Base-by-base conservation (phyloP, 495 filamentous ascomycete species). In the Platismatia glauca region DNA sequence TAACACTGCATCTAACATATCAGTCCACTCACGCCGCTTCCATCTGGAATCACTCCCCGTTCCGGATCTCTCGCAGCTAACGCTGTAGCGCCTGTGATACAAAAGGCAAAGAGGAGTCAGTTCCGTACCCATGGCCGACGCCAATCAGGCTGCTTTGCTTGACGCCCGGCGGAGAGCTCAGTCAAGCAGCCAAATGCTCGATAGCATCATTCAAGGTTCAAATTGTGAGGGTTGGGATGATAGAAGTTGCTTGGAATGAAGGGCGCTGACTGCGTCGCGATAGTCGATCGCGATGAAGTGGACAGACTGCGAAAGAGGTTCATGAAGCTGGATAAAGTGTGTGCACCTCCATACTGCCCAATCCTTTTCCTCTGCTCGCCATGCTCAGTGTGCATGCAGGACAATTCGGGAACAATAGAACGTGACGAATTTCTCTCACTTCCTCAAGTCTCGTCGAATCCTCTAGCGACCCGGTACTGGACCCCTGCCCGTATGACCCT, bases 321-420 rank as follows among this genome's bases (percentile, higher is more conserved):
- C 71, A 97, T 97, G 93, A 99, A 99, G 74, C 81, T 98, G 52
- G 94, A 98, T 74, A 98, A 96, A 84, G 93, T 93, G 71, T 59
- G 77, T 63, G 57, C 53, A 16, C 44, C 9, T 38, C 50, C 29
- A 53, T 50, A 18, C 34, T 11, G 8, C 16, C 20, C 24, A 29
- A 3, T 13, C 48, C 35, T 29, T 29, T 37, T 13, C 48, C 35
- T 29, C 33, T 37, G 20, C 11, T 37, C 8, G 22, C 16, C 31
- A 56, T 60, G 64, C 39, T 64, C 43, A 63, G 33, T 34, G 29
- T 18, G 20, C 27, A 29, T 43, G 56, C 50, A 98, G 93, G 94
- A 99, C 73, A 91, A 91, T 75, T 97, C 92, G 20, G 94, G 94
- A 64, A 97, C 94, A 13, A 94, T 99, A 74, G 94, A 99, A 73